These are phyloP conservation scores for Leishmania amazonensis DNA, from an alignment of 208 protist genomes.

Conservation along the genomic window DNA sequence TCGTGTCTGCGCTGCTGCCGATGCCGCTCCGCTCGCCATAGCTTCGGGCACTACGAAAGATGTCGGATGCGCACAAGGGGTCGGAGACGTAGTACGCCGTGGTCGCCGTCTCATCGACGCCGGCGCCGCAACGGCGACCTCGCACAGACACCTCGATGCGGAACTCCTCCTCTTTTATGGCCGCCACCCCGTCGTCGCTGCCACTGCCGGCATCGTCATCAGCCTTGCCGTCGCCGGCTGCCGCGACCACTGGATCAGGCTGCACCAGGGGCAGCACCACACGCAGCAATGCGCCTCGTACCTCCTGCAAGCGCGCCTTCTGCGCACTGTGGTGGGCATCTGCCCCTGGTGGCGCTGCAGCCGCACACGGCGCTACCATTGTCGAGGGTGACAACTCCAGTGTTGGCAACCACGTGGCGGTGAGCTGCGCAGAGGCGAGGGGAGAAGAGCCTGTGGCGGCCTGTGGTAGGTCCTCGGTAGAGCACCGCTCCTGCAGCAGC, in stretches of 20 bases:
- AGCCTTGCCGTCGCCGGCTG: neutral
- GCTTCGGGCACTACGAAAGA: neutral
- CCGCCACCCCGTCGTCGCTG: neutral
- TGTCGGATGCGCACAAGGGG: slow-evolving; percentile 10
- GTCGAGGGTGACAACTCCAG: neutral
- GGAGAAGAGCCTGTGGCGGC: neutral
- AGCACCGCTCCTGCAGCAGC: slow-evolving; percentile 4
- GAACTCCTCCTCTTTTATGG: slow-evolving; percentile 9
- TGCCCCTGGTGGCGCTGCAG: no score
- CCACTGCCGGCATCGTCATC: neutral
- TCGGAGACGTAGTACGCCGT: slow-evolving; percentile 8
- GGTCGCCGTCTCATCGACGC: neutral
- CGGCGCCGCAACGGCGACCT: neutral
- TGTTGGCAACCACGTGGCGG: neutral
- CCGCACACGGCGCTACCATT: neutral
- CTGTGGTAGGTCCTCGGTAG: neutral
- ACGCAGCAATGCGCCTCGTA: neutral
- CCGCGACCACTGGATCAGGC: neutral
- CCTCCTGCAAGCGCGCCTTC: neutral
- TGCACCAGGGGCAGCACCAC: neutral
- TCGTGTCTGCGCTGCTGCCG: neutral
- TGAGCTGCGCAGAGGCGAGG: neutral
- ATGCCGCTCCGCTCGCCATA: neutral
- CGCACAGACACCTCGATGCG: slow-evolving; percentile 17
- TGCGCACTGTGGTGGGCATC: neutral